phyloP scores from a whole-genome alignment of 2,329 filamentous ascomycete species.

The Sporothrix pseudoabietina region DNA sequence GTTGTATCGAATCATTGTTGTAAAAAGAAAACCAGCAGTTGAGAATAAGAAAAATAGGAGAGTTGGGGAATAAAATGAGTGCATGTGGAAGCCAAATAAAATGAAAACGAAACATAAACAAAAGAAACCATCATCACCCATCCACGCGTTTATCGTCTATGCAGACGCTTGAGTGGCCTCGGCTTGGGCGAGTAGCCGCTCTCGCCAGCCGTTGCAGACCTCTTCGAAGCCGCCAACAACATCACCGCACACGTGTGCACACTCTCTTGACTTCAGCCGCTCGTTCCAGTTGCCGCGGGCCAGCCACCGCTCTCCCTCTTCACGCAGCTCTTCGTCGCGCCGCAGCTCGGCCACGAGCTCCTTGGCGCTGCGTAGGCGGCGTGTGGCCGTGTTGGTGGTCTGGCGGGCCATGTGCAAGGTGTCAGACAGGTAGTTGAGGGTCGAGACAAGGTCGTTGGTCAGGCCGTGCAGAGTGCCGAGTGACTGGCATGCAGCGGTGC shows the following conservation, averaged over 20 bases:
- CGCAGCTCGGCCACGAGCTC: conserved; percentile 85
- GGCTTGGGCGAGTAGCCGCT: conserved; percentile 69
- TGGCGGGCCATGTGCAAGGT: conserved; percentile 93
- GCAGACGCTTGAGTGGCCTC: conserved; percentile 49
- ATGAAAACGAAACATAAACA: neutral
- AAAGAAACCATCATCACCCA: neutral
- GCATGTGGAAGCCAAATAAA: neutral
- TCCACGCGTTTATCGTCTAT: neutral
- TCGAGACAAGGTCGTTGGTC: conserved; percentile 73
- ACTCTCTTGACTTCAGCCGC: conserved; percentile 74
- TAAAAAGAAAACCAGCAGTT: neutral
- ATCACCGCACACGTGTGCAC: conserved; percentile 78
- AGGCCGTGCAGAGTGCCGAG: conserved; percentile 69
- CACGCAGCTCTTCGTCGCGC: conserved; percentile 76
- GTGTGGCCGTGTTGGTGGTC: conserved; percentile 76
- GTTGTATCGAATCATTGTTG: neutral
- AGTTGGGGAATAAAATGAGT: neutral
- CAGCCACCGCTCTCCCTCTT: conserved; percentile 82
- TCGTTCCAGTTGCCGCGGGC: conserved; percentile 81
- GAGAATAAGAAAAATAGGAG: conserved; percentile 15
- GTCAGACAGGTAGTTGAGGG: conserved; percentile 84
- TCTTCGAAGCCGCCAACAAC: conserved; percentile 92
- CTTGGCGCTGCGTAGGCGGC: conserved; percentile 77
- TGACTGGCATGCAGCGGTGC: conserved; percentile 64
- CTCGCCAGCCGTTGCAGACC: conserved; percentile 82